Evolutionary conservation across 257 asterid species (phyloP), one percentile per base, ranked within the genome.

Genomic region (Solanum neorickii): DNA sequence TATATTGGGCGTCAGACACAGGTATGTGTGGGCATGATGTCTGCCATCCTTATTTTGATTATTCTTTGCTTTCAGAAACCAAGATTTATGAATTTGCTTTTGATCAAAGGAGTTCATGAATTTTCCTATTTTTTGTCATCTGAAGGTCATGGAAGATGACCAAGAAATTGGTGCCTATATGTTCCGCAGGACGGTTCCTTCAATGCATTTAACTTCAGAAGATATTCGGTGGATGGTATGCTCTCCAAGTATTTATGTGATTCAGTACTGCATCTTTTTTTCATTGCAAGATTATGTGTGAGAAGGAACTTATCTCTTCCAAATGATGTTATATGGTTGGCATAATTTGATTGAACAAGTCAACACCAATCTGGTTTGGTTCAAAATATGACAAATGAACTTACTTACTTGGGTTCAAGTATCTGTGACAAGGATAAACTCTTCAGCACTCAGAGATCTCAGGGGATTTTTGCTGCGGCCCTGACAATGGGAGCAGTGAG

Each of bases 111-210:
- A 74, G n/a, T 80, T 90, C 41, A 85, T 49, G 73, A 35, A 56
- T 59, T 65, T 65, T 68, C 52, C 16, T 82, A 75, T 66, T 42
- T 87, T 86, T 75, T 88, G 25, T 88, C 84, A 78, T 88, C 27
- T 88, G 90, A 91, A 97, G 99, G 98, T 97, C 87, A 95, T 97
- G 99, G 99, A 97, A 93, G 98, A 97, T 90, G 99, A 96, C 91
- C 98, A 88, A 89, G 99, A 97, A 92, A 97, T 97, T 84, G 97
- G 94, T 86, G 99, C 99, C 25, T 97, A 94, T 90, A 97, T 97
- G 99, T 97, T 97, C 88, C 99, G 99, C 16, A 93, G 99, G 94
- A 97, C 99, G 23, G 99, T 97, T 87, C 99, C 99, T 89, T 94
- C 95, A 83, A 88, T 93, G 90, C 96, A 94, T 90, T 88, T 97